Evolutionary conservation across 805 yeast species (phyloP), one percentile per base, ranked within the genome.

Genomic region (baker's yeast (Saccharomyces cerevisiae)): DNA sequence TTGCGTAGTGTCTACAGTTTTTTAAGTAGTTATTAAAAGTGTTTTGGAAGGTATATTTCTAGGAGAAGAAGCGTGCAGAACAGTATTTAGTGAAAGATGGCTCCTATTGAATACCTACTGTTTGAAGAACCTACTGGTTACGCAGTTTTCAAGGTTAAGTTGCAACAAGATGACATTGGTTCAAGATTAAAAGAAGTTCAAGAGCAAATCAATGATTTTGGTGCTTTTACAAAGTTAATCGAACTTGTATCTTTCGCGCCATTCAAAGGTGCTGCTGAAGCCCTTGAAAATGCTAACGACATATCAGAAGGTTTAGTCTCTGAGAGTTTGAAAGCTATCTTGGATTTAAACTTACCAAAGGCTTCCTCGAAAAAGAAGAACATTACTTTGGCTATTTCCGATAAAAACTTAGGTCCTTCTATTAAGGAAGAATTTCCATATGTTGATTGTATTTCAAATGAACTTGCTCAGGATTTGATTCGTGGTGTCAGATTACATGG

Each of bases 101-200:
- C 85, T 63, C 84, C 84, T 67, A 71, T 90, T 73, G 96, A 94
- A 75, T 94, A 83, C 76, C 83, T 94, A 71, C 85, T 94, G 68
- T 92, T 87, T 73, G 99, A 94, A 79, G 98, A 94, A 79, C 96
- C 99, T 57, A 90, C 98, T 52, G 99, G 99, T 63, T 94, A 92
- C 73, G 98, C 96, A 62, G 79, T 94, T 69, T 94, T 92, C 83
- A 88, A 92, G 74, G 97, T 94, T 58, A 82, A 84, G 65, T 78
- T 89, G 61, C 96, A 90, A 75, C 96, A 92, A 70, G 99, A 94
- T 76, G 90, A 88, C 69, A 83, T 94, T 61, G 96, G 97, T 51
- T 79, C 96, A 48, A 83, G 95, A 70, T 79, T 88, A 74, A 86
- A 85, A 72, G 99, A 94, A 74, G 98, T 94, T 47, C 98, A 94